Evolutionary conservation across 176 grass and related monocot genomes (phyloP).

Genomic region (Juncus effusus): DNA sequence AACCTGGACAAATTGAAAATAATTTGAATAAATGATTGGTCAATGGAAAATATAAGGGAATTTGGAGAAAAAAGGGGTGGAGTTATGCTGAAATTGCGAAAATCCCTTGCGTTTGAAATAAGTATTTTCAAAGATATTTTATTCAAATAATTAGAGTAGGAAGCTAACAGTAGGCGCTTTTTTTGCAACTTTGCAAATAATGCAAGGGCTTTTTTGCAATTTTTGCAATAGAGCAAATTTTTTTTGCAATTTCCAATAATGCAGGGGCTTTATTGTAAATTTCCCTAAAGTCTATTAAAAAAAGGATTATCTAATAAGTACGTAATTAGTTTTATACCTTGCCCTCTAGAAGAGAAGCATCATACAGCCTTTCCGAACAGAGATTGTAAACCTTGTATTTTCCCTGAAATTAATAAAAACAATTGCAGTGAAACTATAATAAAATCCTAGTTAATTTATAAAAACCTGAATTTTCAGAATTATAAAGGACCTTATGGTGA

Average conservation of each 20-base stretch:
- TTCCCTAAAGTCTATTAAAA: slow-evolving; percentile 1
- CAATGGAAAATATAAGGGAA: too few relatives aligned
- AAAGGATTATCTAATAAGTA: not conserved
- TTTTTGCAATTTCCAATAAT: slow-evolving; percentile 4
- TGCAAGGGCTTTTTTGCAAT: not conserved
- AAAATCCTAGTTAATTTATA: slow-evolving; percentile 1
- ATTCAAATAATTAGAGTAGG: too few relatives aligned
- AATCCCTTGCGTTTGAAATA: not conserved
- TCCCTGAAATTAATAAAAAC: slow-evolving; percentile 51
- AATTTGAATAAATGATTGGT: not conserved
- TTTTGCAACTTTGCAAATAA: not conserved
- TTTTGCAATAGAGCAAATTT: not conserved
- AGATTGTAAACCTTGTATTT: slow-evolving; percentile 99
- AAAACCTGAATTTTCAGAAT: slow-evolving; percentile 2
- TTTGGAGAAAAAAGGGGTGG: too few relatives aligned
- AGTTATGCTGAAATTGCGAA: not conserved
- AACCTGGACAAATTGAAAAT: slow-evolving; percentile 58
- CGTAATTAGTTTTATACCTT: slow-evolving; percentile 52
- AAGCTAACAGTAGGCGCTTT: not conserved
- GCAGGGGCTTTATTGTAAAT: not conserved
- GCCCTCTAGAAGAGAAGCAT: slow-evolving; percentile 97
- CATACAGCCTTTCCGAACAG: slow-evolving; percentile 94
- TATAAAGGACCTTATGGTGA: slow-evolving; percentile 76
- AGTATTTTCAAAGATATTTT: not conserved
- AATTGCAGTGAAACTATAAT: not conserved